A percentile compares a stretch with the other conserved stretches of the same genome.
Conservation (phyloP, 805 yeast species). For the Hanseniaspora nectarophila region DNA sequence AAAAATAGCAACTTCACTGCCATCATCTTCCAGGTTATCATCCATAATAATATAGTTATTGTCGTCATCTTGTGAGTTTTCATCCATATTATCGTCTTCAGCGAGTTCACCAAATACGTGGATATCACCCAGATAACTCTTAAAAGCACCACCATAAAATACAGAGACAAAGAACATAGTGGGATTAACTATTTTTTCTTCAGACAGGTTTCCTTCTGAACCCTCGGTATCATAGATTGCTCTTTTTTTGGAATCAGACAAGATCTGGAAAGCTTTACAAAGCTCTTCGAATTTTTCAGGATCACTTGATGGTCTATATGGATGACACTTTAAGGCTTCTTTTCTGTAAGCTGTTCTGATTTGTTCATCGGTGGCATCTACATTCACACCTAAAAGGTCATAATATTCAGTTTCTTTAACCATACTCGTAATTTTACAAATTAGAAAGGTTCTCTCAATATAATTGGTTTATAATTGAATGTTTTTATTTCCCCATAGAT, state of each 20-base stretch:
- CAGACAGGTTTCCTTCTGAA: slow-evolving; percentile 59
- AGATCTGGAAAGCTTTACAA: slow-evolving; percentile 60
- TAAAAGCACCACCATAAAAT: slow-evolving; percentile 72
- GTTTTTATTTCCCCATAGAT: too few relatives aligned
- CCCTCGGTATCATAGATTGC: slow-evolving; percentile 75
- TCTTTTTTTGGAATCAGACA: slow-evolving; percentile 61
- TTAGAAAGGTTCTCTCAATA: too few relatives aligned
- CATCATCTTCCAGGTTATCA: too few relatives aligned
- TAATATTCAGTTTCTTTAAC: slow-evolving; percentile 80
- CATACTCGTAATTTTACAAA: too few relatives aligned
- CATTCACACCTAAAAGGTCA: slow-evolving; percentile 58
- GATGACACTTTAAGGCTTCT: slow-evolving; percentile 80
- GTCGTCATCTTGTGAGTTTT: slow-evolving; percentile 20
- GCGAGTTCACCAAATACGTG: slow-evolving; percentile 53
- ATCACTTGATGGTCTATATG: slow-evolving; percentile 89
- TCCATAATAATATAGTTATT: too few relatives aligned
- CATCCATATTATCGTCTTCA: slow-evolving; percentile 42
- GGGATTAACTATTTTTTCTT: slow-evolving; percentile 72
- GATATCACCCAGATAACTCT: slow-evolving; percentile 69
- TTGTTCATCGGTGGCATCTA: slow-evolving; percentile 64
- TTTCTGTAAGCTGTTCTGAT: slow-evolving; percentile 89
- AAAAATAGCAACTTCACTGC: too few relatives aligned
- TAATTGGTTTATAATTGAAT: too few relatives aligned
- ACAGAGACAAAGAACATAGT: slow-evolving; percentile 70
- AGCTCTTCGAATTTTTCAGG: slow-evolving; percentile 62